Evolutionary conservation across 768 basidiomycete genomes (phyloP).

Genomic region (Boletus vinaceobasis): DNA sequence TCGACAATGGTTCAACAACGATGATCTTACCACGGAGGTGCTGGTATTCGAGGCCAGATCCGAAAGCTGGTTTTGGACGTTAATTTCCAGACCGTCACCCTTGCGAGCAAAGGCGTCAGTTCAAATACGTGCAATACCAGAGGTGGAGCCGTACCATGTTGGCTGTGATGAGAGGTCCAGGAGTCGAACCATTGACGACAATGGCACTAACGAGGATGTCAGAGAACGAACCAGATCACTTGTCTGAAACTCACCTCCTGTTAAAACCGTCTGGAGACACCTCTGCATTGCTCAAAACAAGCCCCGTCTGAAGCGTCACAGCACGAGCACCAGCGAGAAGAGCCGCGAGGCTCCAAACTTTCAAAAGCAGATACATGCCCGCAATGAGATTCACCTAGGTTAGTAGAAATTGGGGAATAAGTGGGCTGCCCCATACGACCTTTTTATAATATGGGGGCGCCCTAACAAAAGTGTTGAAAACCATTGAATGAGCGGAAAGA

Average conservation of each 20-base stretch:
- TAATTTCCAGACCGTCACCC: conserved; percentile 41
- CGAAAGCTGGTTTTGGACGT: conserved; percentile 38
- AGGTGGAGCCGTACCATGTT: conserved; percentile 29
- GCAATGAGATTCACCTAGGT: neutral
- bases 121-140: neutral
- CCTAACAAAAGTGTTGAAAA: neutral
- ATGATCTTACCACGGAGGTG: conserved; percentile 38
- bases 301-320: conserved; percentile 16
- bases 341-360: conserved; percentile 3
- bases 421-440: neutral
- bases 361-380: conserved; percentile 14
- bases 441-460: neutral
- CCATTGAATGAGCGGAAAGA: neutral
- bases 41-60: conserved; percentile 38
- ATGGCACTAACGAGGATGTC: conserved; percentile 30
- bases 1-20: neutral
- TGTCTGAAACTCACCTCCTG: conserved; percentile 25
- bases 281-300: conserved; percentile 38
- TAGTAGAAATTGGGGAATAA: neutral
- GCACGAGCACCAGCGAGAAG: conserved; percentile 9
- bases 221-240: neutral
- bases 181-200: conserved; percentile 39
- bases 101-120: conserved; percentile 9
- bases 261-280: conserved; percentile 43
- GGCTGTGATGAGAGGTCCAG: conserved; percentile 40